These are phyloP conservation scores for Leishmania martiniquensis DNA, from an alignment of 208 protist genomes.

Conservation along the genomic window DNA sequence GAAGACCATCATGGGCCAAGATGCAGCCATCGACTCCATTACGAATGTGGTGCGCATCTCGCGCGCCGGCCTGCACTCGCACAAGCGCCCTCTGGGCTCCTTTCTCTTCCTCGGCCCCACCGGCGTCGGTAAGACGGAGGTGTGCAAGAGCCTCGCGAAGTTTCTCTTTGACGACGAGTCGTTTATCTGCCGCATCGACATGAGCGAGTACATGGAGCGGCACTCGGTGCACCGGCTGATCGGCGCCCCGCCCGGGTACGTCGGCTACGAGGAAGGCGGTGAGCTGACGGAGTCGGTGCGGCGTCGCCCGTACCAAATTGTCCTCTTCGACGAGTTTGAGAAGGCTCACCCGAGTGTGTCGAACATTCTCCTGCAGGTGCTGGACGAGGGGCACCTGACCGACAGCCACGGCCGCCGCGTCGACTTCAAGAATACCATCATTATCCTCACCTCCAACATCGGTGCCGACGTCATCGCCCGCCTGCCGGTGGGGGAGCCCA, in stretches of 20 bases:
- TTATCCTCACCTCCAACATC: constrained; percentile 98
- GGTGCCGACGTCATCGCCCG: constrained; percentile 89
- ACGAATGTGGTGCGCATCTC: constrained; percentile 96
- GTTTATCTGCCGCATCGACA: constrained; percentile 98
- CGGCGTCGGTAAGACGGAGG: constrained; percentile 97
- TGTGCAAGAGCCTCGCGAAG: constrained; percentile 95
- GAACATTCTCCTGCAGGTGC: constrained; percentile 97
- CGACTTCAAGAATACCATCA: constrained; percentile 98
- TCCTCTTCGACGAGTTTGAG: constrained; percentile 99
- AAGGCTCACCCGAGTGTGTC: constrained; percentile 97
- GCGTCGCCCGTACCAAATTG: constrained; percentile 96
- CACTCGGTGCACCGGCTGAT: constrained; percentile 97
- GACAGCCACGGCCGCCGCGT: constrained; percentile 96
- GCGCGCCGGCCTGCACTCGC: constrained; percentile 91
- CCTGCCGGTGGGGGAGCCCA: constrained; percentile 60
- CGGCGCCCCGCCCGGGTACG: constrained; percentile 98
- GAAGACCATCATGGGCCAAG: constrained; percentile 96
- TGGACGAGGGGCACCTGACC: constrained; percentile 98
- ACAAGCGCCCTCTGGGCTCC: constrained; percentile 93
- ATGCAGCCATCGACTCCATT: constrained; percentile 95
- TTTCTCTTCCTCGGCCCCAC: constrained; percentile 98
- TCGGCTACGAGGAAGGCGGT: constrained; percentile 98
- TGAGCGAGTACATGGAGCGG: constrained; percentile 99
- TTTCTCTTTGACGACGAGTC: constrained; percentile 98
- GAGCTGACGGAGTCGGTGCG: constrained; percentile 98